Evolutionary conservation across 2,329 filamentous ascomycete species (phyloP), one percentile per base, ranked within the genome.

Genomic region (Pezicula rhizophila): DNA sequence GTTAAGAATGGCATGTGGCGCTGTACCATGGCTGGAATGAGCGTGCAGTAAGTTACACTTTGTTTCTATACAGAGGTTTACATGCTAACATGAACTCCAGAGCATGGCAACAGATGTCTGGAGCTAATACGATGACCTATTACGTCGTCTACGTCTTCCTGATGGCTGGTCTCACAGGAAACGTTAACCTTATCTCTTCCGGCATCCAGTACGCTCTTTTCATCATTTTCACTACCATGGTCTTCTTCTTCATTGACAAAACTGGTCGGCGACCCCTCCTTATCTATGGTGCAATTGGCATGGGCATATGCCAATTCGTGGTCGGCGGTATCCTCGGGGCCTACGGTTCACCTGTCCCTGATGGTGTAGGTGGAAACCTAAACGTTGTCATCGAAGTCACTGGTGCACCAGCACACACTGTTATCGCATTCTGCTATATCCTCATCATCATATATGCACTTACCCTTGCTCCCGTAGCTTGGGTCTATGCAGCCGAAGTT

Each of bases 401-500:
- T 1, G 79, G 77, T 15, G 51, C 69, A 1, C 70, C 78, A 11
- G 77, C 81, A 17, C 74, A 84, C 58, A 76, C 76, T 2, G 78
- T 86, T 47, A 85, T 85, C 53, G 78, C 78, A 17, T 84, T 84
- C 57, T 80, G 75, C 44, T 85, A 84, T 61, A 70, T 85, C 14
- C 73, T 85, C 50, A 78, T 84, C 58, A 73, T 83, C 56, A 70
- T 81, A 53, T 85, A 85, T 60, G 76, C 78, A 1, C 68, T 83
- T n/a, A 84, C 80, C 0, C 72, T 82, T 15, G 81, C 79, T 0
- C 80, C 80, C 1, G 77, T 82, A 3, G 78, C 75, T 47, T 85
- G 82, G 81, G 75, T 84, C 40, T 85, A 86, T 56, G 77, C 78
- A 0, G 77, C 79, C 14, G 82, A 86, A 63, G 76, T 83, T 2